Evolutionary conservation across 495 filamentous ascomycete species (phyloP).

Genomic region (Lindgomyces ingoldianus): DNA sequence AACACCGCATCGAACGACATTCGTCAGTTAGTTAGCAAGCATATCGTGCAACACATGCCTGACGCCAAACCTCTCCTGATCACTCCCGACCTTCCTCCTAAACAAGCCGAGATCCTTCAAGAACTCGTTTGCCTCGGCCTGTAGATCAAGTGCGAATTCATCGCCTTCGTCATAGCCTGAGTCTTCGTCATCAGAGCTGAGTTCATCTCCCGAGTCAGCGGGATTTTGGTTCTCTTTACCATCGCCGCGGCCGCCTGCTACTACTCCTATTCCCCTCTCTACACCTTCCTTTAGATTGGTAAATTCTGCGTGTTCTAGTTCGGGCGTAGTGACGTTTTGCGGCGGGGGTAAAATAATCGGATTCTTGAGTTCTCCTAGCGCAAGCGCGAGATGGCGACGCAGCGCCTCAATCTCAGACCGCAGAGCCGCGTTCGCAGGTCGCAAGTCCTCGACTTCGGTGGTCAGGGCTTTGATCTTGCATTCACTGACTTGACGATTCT

Average conservation of each 20-base stretch:
- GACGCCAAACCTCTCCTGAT: slow-evolving; percentile 58
- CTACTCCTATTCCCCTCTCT: slow-evolving; percentile 19
- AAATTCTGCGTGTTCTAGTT: slow-evolving; percentile 13
- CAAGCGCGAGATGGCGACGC: slow-evolving; percentile 79
- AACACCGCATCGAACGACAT: too few relatives aligned
- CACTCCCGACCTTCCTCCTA: slow-evolving; percentile 78
- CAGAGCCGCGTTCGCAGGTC: slow-evolving; percentile 52
- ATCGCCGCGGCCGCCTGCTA: slow-evolving; percentile 16
- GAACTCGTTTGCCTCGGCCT: slow-evolving; percentile 38
- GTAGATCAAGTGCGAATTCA: slow-evolving; percentile 55
- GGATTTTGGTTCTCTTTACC: slow-evolving; percentile 43
- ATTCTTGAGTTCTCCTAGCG: slow-evolving; percentile 82
- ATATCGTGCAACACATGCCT: slow-evolving; percentile 22
- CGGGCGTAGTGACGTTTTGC: not conserved
- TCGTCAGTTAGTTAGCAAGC: slow-evolving; percentile 15
- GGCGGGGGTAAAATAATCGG: slow-evolving; percentile 66
- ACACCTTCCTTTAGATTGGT: slow-evolving; percentile 14
- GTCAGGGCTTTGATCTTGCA: slow-evolving; percentile 84
- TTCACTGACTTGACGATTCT: slow-evolving; percentile 81
- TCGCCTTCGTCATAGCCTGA: slow-evolving; percentile 50
- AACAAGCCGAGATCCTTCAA: slow-evolving; percentile 78
- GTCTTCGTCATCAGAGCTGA: slow-evolving; percentile 44
- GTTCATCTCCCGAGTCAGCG: slow-evolving; percentile 36
- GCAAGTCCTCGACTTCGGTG: slow-evolving; percentile 59
- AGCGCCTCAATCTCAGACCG: slow-evolving; percentile 88